A percentile compares a stretch with the other conserved stretches of the same genome.
phyloP scores from a whole-genome alignment of 495 filamentous ascomycete genomes.

The Pyronema domesticum region DNA sequence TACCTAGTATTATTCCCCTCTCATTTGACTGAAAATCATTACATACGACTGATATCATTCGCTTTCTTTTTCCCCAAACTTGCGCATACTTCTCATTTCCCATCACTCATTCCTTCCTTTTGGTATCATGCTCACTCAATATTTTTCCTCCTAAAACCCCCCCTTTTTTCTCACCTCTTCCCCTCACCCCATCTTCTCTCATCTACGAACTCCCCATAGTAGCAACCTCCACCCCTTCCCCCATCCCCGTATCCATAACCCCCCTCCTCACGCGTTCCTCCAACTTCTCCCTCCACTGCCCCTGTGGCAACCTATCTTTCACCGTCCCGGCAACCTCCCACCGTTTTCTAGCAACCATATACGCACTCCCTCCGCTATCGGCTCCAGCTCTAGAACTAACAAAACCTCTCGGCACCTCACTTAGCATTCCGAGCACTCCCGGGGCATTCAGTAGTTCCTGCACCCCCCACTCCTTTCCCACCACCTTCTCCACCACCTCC shows the following conservation, averaged over 20 bases:
- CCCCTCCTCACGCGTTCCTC: conserved; percentile 12
- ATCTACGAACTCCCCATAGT: conserved; percentile 16
- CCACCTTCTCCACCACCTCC: conserved; percentile 14
- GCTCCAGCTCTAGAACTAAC: conserved; percentile 10
- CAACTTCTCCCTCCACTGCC: conserved; percentile 12
- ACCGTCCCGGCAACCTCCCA: conserved; percentile 12
- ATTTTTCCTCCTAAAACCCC: no score
- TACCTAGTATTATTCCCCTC: no score
- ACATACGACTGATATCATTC: no score
- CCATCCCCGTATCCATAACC: conserved; percentile 15
- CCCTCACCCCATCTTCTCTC: no score
- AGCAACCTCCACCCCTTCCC: conserved; percentile 13
- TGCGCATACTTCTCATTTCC: no score
- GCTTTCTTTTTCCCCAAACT: no score
- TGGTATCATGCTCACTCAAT: no score
- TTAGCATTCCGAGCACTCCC: conserved; percentile 14
- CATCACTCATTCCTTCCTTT: no score
- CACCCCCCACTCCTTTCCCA: conserved; percentile 11
- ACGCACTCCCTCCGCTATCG: conserved; percentile 16
- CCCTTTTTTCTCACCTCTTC: no score
- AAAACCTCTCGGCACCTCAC: conserved; percentile 7
- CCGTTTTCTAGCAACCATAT: conserved; percentile 12
- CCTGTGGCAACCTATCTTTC: conserved; percentile 1
- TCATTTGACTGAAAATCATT: no score
- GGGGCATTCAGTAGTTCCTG: conserved; percentile 13